Base-by-base conservation (phyloP, 139 green algal genomes). In the Chlorella vulgaris region DNA sequence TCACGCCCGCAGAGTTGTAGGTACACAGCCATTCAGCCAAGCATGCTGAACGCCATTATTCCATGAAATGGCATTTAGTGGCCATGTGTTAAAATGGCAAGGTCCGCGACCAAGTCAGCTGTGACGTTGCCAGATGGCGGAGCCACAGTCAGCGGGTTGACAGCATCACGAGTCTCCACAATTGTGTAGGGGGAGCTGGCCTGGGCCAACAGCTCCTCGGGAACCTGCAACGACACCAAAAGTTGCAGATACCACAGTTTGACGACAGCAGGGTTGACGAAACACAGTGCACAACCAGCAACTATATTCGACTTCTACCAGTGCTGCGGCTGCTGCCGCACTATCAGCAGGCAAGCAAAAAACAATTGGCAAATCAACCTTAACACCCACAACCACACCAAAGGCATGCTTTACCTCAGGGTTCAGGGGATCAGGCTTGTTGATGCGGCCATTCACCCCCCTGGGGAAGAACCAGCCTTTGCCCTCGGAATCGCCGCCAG, bases 401-500 rank as follows among this genome's bases (percentile, higher is more conserved):
- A n/a, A n/a, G n/a, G n/a, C n/a, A n/a, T n/a, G n/a, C n/a, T n/a
- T n/a, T 62, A 83, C 68, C 19, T 22, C 18, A 18, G 76, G 67
- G 43, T 78, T 67, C 39, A 83, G 58, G 3, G 78, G 28, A 19
- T 18, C 3, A 80, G 71, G 7, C n/a, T n/a, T 71, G 43, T 78
- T 86, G 81, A 90, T 90, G 33, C 35, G 47, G 7, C 86, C 86
- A 40, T 81, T 76, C 10, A 88, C 60, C 10, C 86, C 86, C 0
- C 77, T 39, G 1, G 86, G 86, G 76, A 90, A 90, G 81, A 90
- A 90, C 10, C 69, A 81, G 26, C 86, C 86, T 50, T 63, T 81
- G 69, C 86, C 83, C 2, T 85, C 55, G 15, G 55, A 24, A 22
- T 51, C 69, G 6, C 86, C 86, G 18, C 85, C 65, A 1, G 84